These are phyloP conservation scores for Botrytis squamosa DNA, from an alignment of 2,329 filamentous ascomycete genomes.

Conservation along the genomic window DNA sequence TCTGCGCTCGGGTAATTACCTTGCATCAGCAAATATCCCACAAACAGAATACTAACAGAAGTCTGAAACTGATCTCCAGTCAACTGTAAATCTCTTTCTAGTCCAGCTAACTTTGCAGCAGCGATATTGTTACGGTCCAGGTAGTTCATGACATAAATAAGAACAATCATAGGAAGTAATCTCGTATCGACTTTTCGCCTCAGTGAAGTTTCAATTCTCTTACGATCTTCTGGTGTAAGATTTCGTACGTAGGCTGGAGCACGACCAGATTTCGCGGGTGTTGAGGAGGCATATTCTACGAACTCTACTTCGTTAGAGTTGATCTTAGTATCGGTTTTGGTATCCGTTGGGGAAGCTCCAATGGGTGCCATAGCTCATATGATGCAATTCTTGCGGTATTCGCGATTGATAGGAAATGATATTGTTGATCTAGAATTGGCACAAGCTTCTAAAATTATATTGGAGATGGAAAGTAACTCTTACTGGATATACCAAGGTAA, in stretches of 20 bases:
- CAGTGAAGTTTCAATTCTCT: conserved; percentile 54
- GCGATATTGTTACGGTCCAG: conserved; percentile 60
- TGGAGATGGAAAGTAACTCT: neutral
- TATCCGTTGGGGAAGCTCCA: neutral
- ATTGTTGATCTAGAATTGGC: neutral
- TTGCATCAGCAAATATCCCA: conserved; percentile 44
- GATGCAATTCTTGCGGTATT: neutral
- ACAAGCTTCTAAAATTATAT: neutral
- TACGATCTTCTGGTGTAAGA: conserved; percentile 52
- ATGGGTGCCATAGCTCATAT: neutral
- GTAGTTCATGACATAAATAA: conserved; percentile 72
- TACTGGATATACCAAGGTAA: neutral
- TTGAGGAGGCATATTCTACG: conserved; percentile 18
- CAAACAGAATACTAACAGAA: conserved; percentile 43
- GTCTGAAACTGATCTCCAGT: conserved; percentile 46
- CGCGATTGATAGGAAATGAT: neutral
- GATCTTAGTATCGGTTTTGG: conserved; percentile 4
- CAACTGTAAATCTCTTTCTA: conserved; percentile 46
- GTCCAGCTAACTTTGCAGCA: conserved; percentile 51
- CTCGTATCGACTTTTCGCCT: conserved; percentile 64
- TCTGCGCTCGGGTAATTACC: neutral
- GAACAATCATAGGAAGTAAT: conserved; percentile 63
- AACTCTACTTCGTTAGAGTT: conserved; percentile 18
- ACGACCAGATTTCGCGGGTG: neutral
- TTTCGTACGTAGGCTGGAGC: conserved; percentile 41